phyloP scores from a whole-genome alignment of 139 green algal species.

The Ettlia oleoabundans region DNA sequence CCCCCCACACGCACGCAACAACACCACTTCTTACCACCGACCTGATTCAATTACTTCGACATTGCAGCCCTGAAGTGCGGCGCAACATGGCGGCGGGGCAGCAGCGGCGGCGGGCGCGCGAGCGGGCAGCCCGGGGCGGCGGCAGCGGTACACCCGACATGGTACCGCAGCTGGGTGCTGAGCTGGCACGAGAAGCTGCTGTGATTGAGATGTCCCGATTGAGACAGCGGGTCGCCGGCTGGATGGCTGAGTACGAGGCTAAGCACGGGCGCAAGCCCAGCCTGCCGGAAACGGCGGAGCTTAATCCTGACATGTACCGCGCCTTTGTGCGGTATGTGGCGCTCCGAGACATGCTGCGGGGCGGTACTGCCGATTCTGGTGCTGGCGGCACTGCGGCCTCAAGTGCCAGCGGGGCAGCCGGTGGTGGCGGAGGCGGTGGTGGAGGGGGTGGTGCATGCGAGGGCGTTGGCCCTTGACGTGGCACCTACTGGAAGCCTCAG shows the following conservation, averaged over 20 bases:
- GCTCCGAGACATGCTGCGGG: conserved; percentile 19
- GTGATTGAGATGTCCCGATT: conserved; percentile 31
- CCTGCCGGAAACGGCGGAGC: conserved; percentile 11
- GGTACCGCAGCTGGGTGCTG: neutral
- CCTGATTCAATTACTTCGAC: too few relatives aligned
- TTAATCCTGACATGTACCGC: conserved; percentile 1
- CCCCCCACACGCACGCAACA: neutral
- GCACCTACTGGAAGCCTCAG: too few relatives aligned
- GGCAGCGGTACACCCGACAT: too few relatives aligned
- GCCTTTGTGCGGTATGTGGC: conserved; percentile 26
- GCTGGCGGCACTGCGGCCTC: neutral
- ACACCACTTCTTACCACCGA: neutral
- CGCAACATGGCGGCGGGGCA: conserved; percentile 2
- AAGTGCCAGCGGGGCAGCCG: neutral
- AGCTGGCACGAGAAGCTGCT: neutral
- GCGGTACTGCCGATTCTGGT: neutral
- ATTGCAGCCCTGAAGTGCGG: conserved; percentile 2
- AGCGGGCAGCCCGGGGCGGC: neutral
- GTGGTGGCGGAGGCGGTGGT: neutral
- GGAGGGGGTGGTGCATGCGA: neutral
- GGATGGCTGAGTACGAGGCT: neutral
- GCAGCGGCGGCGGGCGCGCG: conserved; percentile 13
- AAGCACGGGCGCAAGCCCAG: conserved; percentile 26
- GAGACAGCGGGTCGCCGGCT: neutral
- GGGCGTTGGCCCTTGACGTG: neutral